Base-by-base conservation (phyloP, 2,329 filamentous ascomycete genomes). In the Colletotrichum destructivum region DNA sequence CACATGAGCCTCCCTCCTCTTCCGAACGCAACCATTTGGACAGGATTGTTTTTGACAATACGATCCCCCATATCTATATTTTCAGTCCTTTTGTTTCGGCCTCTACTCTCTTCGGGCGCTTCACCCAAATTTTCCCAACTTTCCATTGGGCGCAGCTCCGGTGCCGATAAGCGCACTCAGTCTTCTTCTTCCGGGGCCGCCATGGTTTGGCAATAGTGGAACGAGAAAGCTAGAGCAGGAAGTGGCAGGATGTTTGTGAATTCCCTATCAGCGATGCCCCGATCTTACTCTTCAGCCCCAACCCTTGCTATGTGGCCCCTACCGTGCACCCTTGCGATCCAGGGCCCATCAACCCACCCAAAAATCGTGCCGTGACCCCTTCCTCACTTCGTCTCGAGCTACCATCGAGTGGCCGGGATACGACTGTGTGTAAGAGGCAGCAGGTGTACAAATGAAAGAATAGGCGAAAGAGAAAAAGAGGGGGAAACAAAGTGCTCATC, bases 41-140 rank as follows among this genome's bases (percentile, higher is more conserved):
- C 38, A 59, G 4, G 13, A 59, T 59, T 63, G 69, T 52, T 67
- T 67, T 67, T 62, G 51, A 61, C 7, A 18, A 51, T n/a, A 35
- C 51, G 46, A 35, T 56, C 40, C 67, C 56, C 49, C 5, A 40
- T n/a, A n/a, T 8, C 35, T 12, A 23, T 42, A 46, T 35, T 35
- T 40, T 23, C 40, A 60, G 38, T 69, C 54, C 62, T 66, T 59
- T 38, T 11, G 46, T 54, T 31, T 51, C 15, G 65, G n/a, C 62
- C 26, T 40, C 16, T 35, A 21, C 38, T 51, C 21, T 47, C 26
- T 35, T 35, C 13, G 1, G 18, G 13, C 31, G 18, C 59, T 26
- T 13, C n/a, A 31, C 51, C 62, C 54, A 26, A 11, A 38, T 2
- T 15, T 57, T 9, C 16, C 26, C n/a, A 11, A 21, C 8, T 18